Conservation (phyloP, 192 early-diverging fungal genomes). For the Entomortierella parvispora region DNA sequence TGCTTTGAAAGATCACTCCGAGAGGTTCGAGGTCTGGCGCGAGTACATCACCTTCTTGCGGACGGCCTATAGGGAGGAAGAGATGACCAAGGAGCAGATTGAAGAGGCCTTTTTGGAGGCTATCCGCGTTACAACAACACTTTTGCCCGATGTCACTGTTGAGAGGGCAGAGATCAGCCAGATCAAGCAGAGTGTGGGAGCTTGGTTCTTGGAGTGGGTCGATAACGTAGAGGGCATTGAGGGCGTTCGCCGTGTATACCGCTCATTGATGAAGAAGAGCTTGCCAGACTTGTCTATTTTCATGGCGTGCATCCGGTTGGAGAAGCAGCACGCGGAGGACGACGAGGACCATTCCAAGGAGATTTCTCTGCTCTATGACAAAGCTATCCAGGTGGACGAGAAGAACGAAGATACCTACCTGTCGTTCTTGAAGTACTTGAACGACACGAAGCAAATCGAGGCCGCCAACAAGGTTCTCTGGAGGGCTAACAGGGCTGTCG, state of each 20-base stretch:
- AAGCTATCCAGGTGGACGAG: slow-evolving; percentile 51
- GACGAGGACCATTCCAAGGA: slow-evolving; percentile 25
- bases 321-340: slow-evolving; percentile 42
- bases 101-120: slow-evolving; percentile 59
- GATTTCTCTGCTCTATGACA: slow-evolving; percentile 53
- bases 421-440: slow-evolving; percentile 52
- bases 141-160: slow-evolving; percentile 60
- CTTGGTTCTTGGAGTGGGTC: slow-evolving; percentile 70
- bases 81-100: slow-evolving; percentile 34
- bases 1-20: slow-evolving; percentile 51
- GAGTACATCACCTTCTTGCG: slow-evolving; percentile 57
- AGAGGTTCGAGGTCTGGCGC: slow-evolving; percentile 59
- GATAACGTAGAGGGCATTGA: slow-evolving; percentile 53
- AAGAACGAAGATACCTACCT: slow-evolving; percentile 60
- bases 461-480: slow-evolving; percentile 65
- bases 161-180: slow-evolving; percentile 55
- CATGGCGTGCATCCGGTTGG: slow-evolving; percentile 68
- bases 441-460: slow-evolving; percentile 58
- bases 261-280: slow-evolving; percentile 59
- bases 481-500: slow-evolving; percentile 65
- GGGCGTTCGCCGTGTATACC: slow-evolving; percentile 60
- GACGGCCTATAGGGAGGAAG: slow-evolving; percentile 51
- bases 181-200: slow-evolving; percentile 63
- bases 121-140: slow-evolving; percentile 54
- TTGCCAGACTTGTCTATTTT: slow-evolving; percentile 72